Base-by-base conservation (phyloP, 495 filamentous ascomycete genomes). In the Penicillium tannophilum region DNA sequence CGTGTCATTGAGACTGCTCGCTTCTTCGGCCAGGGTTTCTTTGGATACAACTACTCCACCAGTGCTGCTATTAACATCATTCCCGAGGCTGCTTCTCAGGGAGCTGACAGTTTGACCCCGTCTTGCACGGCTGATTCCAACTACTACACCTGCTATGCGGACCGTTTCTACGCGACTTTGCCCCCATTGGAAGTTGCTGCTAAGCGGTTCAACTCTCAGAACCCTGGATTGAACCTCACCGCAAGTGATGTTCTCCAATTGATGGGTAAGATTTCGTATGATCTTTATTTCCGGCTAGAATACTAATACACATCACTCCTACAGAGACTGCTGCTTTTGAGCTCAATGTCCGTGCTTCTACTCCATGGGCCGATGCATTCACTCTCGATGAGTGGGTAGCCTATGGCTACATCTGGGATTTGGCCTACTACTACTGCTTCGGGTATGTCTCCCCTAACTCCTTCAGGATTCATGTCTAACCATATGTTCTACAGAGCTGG, bases 361-460 rank as follows among this genome's bases (percentile, higher is more conserved):
- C 77, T 39, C 65, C 66, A 20, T 85, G 82, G 80, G 82, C 80
- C 53, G 63, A 75, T 54, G 74, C 80, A 33, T 85, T 85, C 66
- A 81, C 79, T 8, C 70, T 71, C 46, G 67, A 77, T 14, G 81
- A 85, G 54, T 83, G 80, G 79, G 57, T 71, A 9, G 62, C 64
- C 36, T 85, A 82, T 61, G 80, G 80, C 56, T 84, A 85, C 52
- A 76, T 75, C 17, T 67, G 79, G 39, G 80, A 84, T 57, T 48
- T 84, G 28, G 61, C 76, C 8, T 82, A 82, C 65, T 85, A 80
- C 65, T 84, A 84, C 63, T 76, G 82, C 28, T 70, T 78, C 26
- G 82, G 82, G 43, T 70, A 35, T 52, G 63, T 39, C 60, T 55
- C 46, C 46, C 30, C 9, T 5, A 2, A 4, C 10, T 42, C 53